Evolutionary conservation across 2,329 filamentous ascomycete species (phyloP), one percentile per base, ranked within the genome.

Genomic region (Rutstroemia sp.): DNA sequence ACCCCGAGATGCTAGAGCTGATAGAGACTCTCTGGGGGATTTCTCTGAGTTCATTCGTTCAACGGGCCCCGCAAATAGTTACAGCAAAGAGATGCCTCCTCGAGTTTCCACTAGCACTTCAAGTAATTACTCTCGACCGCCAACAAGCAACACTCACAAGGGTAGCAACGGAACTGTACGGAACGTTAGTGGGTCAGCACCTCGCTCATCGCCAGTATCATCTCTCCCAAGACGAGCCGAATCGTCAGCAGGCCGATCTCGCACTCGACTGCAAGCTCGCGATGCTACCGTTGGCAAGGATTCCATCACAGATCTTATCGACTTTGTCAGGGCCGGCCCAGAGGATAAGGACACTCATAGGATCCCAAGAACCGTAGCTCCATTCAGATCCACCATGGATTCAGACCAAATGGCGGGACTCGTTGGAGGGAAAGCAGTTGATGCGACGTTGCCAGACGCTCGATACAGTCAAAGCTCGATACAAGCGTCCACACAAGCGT

Each of bases 241-340:
- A n/a, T 70, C 68, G 9, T 63, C 67, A 9, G 73, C 72, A 54
- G 77, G 70, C 59, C 75, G 79, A 57, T 75, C 74, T 48, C 75
- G 79, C 55, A 75, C 74, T 49, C 82, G 81, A 58, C 78, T 87
- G 49, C 80, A 87, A 70, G 85, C 92, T 57, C 87, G 90, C 49
- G 85, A 90, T 59, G 82, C 89, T 39, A 77, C 79, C 44, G 79
- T 83, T 16, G 79, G 84, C 50, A 75, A 74, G 57, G 78, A 77
- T 52, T 85, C 86, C 62, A 95, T 86, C 56, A 88, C 89, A 12
- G 94, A 96, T 59, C 75, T 99, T 57, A 96, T 96, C 62, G 92
- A 97, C 69, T 97, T 99, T 70, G 95, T 99, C 62, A 86, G 92
- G 47, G 86, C 90, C 68, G 92, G 92, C 3, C 86, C 88, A 0